Conservation (phyloP, 768 basidiomycete genomes). For the Boletus pseudopeckii region DNA sequence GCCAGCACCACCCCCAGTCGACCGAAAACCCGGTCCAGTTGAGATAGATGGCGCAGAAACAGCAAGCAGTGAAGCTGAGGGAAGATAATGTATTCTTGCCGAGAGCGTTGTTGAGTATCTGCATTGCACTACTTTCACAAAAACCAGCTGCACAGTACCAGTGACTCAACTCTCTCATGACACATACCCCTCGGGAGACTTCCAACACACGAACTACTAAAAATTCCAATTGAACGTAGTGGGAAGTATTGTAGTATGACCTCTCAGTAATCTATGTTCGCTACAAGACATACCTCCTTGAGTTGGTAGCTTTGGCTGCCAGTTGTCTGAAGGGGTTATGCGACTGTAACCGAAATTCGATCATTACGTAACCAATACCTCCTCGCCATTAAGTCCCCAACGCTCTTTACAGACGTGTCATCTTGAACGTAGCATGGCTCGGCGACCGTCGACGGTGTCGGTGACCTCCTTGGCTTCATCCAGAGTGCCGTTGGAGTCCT, state of each 20-base stretch:
- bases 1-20: constrained; percentile 34
- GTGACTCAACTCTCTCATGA: too few species aligned
- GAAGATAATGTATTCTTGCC: constrained; percentile 18
- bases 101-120: constrained; percentile 7
- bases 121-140: constrained; percentile 2
- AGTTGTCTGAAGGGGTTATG: too few species aligned
- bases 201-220: too few species aligned
- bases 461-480: constrained; percentile 26
- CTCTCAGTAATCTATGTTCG: too few species aligned
- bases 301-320: too few species aligned
- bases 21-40: constrained; percentile 20
- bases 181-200: too few species aligned
- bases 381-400: background rate
- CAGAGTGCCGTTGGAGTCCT: constrained; percentile 9
- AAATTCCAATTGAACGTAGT: too few species aligned
- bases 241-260: too few species aligned
- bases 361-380: constrained; percentile 22
- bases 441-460: constrained; percentile 36
- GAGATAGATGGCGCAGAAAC: constrained; percentile 21
- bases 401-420: background rate
- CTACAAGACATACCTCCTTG: too few species aligned
- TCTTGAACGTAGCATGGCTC: constrained; percentile 33
- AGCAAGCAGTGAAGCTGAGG: constrained; percentile 18
- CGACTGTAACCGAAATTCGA: background rate
- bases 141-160: background rate